These are phyloP conservation scores for Aspergillus bertholletiae DNA, from an alignment of 495 filamentous ascomycete species.

Conservation along the genomic window DNA sequence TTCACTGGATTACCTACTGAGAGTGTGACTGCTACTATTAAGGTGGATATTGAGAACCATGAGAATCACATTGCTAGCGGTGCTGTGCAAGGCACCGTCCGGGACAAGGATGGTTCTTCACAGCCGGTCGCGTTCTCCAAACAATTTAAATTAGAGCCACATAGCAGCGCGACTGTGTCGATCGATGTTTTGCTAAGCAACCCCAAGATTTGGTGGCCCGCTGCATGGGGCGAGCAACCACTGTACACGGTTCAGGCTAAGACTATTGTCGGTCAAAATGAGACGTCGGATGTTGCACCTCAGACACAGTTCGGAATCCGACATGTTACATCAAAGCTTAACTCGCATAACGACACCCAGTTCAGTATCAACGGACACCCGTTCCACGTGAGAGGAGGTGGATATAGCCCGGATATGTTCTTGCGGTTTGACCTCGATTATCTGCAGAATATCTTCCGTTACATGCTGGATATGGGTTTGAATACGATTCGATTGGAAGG, in stretches of 20 bases:
- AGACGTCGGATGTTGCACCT: constrained; percentile 37
- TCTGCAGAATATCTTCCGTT: constrained; percentile 42
- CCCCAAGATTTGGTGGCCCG: constrained; percentile 74
- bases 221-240: constrained; percentile 70
- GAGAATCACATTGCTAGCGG: constrained; percentile 33
- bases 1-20: constrained; percentile 24
- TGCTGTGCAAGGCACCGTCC: constrained; percentile 35
- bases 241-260: constrained; percentile 56
- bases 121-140: constrained; percentile 20
- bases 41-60: constrained; percentile 47
- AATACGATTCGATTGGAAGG: constrained; percentile 64
- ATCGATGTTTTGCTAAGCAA: constrained; percentile 39
- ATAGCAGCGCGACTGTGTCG: constrained; percentile 34
- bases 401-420: constrained; percentile 61
- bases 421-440: constrained; percentile 48
- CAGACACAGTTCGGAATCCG: constrained; percentile 52
- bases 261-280: constrained; percentile 22
- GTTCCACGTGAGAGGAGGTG: constrained; percentile 59
- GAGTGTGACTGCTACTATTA: constrained; percentile 40
- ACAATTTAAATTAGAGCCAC: constrained; percentile 33
- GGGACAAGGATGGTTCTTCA: constrained; percentile 11
- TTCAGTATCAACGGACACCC: constrained; percentile 54
- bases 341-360: constrained; percentile 48
- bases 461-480: constrained; percentile 56
- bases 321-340: constrained; percentile 47